Evolutionary conservation across 108 stramenopile species (phyloP), one percentile per base, ranked within the genome.

Genomic region (Cyclotella atomus): DNA sequence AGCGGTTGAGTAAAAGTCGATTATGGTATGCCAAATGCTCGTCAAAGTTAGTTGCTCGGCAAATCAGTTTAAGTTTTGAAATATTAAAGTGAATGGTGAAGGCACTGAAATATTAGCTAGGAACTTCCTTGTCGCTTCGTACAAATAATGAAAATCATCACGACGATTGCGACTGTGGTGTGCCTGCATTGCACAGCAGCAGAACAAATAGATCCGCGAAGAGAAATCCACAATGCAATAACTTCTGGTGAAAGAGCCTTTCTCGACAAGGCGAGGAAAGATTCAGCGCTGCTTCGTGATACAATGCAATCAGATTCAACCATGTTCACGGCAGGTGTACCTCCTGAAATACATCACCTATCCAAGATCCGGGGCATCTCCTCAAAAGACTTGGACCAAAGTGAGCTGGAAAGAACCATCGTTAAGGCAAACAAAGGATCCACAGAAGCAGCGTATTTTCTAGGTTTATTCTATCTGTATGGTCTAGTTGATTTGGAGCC

Each of bases 401-500:
- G 25, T 16, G 66, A 68, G 25, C 2, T 53, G 15, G 34, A 36
- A 24, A 17, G 43, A 5, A 35, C 46, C 9, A 9, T 32, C 17
- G 4, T n/a, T 1, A 56, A 21, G 29, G 59, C 70, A 2, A 44
- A 60, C 16, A 0, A 50, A 24, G 70, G 46, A 50, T 49, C 59
- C 4, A 6, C 35, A 10, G 70, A 71, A 12, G 36, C 70, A 47
- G 59, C 46, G 3, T 71, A 60, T 35, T 33, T 71, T 23, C 41
- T 70, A 16, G 70, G 70, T 1, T 20, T 70, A 1, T 70, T 70
- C 25, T 19, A 70, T 33, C 70, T 70, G 16, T 70, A 59, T 34
- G 70, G 70, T 10, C 23, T 59, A 29, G 45, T 59, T 33, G 59
- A 56, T 30, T 16, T 70, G 15, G 3, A 34, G 25, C 59, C 59